These are phyloP conservation scores for Gillenia trifoliata DNA, from an alignment of 306 rosid genomes.

Conservation along the genomic window DNA sequence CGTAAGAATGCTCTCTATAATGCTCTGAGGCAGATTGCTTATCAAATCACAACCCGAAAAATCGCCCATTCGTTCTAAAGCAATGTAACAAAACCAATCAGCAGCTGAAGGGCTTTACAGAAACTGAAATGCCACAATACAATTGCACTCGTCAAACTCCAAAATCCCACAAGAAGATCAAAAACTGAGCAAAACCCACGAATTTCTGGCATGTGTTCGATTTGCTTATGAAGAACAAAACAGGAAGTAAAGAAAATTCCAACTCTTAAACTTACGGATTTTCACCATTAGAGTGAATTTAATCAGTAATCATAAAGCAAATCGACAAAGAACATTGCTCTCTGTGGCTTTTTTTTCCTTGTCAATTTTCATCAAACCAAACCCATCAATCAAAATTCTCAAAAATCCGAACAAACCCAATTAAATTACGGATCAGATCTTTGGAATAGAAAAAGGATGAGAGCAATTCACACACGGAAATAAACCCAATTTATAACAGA, in stretches of 20 bases:
- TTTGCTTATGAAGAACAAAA: neutral
- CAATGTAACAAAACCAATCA: constrained; percentile 10
- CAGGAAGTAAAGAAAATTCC: neutral
- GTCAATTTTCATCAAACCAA: neutral
- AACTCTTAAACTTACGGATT: neutral
- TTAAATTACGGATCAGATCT: constrained; percentile 1
- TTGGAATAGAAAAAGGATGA: neutral
- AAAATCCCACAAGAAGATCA: neutral
- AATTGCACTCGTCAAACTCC: neutral
- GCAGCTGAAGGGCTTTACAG: neutral
- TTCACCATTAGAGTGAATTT: neutral
- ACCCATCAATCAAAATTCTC: neutral
- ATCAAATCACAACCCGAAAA: constrained; percentile 43
- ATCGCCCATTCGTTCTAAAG: constrained; percentile 47
- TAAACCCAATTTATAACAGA: neutral
- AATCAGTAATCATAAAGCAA: neutral
- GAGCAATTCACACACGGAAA: neutral
- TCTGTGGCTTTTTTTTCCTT: neutral
- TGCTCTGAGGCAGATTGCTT: constrained; percentile 85
- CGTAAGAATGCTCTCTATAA: constrained; percentile 62
- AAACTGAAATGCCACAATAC: neutral
- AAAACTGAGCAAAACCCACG: neutral
- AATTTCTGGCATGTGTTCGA: neutral
- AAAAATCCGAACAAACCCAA: neutral
- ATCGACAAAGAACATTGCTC: neutral